Base-by-base conservation (phyloP, 2,329 filamentous ascomycete species). In the Aspergillus tanneri region DNA sequence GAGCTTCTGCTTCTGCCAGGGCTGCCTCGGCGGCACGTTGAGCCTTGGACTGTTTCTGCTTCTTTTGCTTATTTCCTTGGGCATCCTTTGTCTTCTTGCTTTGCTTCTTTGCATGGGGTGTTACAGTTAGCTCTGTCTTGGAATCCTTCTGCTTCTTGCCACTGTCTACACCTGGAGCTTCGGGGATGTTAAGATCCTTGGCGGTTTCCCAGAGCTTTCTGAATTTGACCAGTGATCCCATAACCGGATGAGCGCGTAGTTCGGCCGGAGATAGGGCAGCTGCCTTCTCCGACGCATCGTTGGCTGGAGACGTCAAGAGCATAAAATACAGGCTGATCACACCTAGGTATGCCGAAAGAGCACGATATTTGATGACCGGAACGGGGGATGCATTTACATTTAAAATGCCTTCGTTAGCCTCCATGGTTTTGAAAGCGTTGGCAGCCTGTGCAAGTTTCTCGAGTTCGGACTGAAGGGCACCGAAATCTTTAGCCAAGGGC, bases 311-410 rank as follows among this genome's bases (percentile, higher is more conserved):
- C 9, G 90, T 89, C n/a, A 99, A 74, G 27, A 97, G 81, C 28
- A 91, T 88, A 68, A 99, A 96, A 70, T 99, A 99, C 83, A 96
- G 91, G 40, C 88, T 86, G 57, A 99, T 77, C 1, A 89, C 81
- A 35, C 88, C 90, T 19, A 97, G 77, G 65, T 99, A 97, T 50
- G 90, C 88, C 4, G 88, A 86, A 30, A 95, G 76, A 9, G 91
- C 84, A 68, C 89, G 85, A 65, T 87, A 85, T 67, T 92, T 93
- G 49, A 89, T 77, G 7, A 84, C 76, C 18, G 81, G 74, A n/a
- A 86, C 67, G 2, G 82, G 81, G 3, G 63, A 52, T 16, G 56
- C 55, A 16, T 77, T 50, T 67, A 72, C 55, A 16, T 77, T 50
- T 67, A 72, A 9, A 72, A 68, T 60, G 76, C 63, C 56, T 28